Percentiles rank a stretch among this genome's conserved stretches.
Conservation (phyloP, 192 early-diverging fungal species). For the Coemansia aciculifera region DNA sequence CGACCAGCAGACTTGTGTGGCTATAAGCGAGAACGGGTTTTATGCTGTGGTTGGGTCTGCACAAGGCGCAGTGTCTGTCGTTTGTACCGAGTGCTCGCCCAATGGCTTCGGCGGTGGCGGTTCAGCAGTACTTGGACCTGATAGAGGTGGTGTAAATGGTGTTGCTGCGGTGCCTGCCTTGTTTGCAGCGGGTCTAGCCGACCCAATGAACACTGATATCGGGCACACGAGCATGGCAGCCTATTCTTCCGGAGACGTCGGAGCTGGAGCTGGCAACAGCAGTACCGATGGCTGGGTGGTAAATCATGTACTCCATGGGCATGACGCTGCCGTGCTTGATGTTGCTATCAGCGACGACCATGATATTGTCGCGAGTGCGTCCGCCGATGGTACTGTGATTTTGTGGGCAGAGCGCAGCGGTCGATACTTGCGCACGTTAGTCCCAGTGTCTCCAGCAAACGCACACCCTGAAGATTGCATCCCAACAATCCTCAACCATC, state of each 20-base stretch:
- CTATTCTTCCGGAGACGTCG: conserved; percentile 4
- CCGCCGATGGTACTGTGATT: conserved; percentile 41
- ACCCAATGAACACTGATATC: conserved; percentile 38
- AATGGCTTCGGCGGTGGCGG: neutral
- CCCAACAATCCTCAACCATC: conserved; percentile 13
- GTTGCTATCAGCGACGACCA: conserved; percentile 35
- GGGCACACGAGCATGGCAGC: conserved; percentile 39
- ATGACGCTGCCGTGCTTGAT: conserved; percentile 41
- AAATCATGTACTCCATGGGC: conserved; percentile 29
- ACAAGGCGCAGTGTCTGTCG: conserved; percentile 28
- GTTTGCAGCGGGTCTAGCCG: conserved; percentile 40
- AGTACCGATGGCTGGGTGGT: conserved; percentile 19
- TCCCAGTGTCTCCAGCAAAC: conserved; percentile 8
- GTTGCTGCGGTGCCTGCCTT: conserved; percentile 15
- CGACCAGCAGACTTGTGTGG: conserved; percentile 31
- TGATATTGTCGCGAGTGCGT: conserved; percentile 37
- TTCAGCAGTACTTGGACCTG: conserved; percentile 12
- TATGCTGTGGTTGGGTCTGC: conserved; percentile 26
- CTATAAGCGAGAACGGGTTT: conserved; percentile 13
- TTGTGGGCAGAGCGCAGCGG: conserved; percentile 31
- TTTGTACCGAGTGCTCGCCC: neutral
- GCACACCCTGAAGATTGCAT: conserved; percentile 9
- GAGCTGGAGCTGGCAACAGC: neutral
- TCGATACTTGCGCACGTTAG: conserved; percentile 34
- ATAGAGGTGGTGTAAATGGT: neutral